Percentiles rank a stretch among this genome's conserved stretches.
These are phyloP conservation scores for Cronartium ribicola DNA, from an alignment of 1,284 basidiomycete species.

Conservation along the genomic window DNA sequence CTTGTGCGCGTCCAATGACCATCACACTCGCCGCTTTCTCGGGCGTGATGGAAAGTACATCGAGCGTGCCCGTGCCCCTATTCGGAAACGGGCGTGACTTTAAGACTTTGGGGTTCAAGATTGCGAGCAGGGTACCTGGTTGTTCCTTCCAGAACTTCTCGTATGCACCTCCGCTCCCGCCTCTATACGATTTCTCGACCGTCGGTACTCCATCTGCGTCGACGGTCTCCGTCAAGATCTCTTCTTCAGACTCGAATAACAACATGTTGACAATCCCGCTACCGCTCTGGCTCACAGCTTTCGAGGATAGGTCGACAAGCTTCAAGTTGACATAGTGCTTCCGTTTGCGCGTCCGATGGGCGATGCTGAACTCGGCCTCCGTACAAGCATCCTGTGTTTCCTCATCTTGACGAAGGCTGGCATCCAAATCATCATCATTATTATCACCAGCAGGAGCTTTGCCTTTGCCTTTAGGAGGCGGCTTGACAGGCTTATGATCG, in stretches of 20 bases:
- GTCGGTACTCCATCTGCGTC: slow-evolving; percentile 43
- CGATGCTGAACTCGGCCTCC: slow-evolving; percentile 34
- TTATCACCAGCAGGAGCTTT: slow-evolving; percentile 32
- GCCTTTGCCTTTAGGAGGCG: slow-evolving; percentile 22
- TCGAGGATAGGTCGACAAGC: slow-evolving; percentile 70
- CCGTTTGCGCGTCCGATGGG: slow-evolving; percentile 51
- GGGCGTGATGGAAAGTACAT: slow-evolving; percentile 82
- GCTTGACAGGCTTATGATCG: slow-evolving; percentile 3
- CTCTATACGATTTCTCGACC: slow-evolving; percentile 63
- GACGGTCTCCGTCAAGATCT: slow-evolving; percentile 55
- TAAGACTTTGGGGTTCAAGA: slow-evolving; percentile 80
- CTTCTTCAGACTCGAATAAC: slow-evolving; percentile 77
- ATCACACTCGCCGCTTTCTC: slow-evolving; percentile 71
- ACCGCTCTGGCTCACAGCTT: slow-evolving; percentile 59
- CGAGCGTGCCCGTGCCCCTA: slow-evolving; percentile 68
- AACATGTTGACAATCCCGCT: slow-evolving; percentile 77
- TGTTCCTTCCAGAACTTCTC: slow-evolving; percentile 76
- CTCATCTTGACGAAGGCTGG: slow-evolving; percentile 24
- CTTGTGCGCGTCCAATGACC: slow-evolving; percentile 77
- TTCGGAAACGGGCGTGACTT: slow-evolving; percentile 60
- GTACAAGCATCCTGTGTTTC: slow-evolving; percentile 47
- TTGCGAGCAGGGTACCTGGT: slow-evolving; percentile 80
- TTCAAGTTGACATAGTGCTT: slow-evolving; percentile 83
- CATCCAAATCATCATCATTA: slow-evolving; percentile 12
- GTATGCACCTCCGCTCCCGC: slow-evolving; percentile 86